These are phyloP conservation scores for Pseudogymnoascus sp. DNA, from an alignment of 2,329 filamentous ascomycete genomes.

Conservation along the genomic window DNA sequence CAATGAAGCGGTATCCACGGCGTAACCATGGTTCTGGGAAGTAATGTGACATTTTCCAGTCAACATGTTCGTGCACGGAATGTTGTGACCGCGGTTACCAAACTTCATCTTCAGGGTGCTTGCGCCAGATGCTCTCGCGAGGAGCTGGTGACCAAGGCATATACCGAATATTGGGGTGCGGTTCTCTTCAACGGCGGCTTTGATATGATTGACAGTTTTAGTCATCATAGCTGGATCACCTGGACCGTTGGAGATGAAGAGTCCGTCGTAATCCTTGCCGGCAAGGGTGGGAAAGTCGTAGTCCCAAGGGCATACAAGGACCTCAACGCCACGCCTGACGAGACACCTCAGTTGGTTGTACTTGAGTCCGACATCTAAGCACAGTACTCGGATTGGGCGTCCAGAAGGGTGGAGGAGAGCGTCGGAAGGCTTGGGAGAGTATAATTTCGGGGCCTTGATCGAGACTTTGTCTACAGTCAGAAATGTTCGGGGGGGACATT, in stretches of 20 bases:
- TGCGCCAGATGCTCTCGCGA: constrained; percentile 80
- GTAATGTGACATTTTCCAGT: constrained; percentile 98
- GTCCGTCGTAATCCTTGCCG: constrained; percentile 81
- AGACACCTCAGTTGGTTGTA: constrained; percentile 96
- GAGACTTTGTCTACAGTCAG: constrained; percentile 60
- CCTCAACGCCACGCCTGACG: constrained; percentile 82
- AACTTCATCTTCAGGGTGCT: constrained; percentile 96
- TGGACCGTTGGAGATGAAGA: constrained; percentile 97
- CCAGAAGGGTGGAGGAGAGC: constrained; percentile 82
- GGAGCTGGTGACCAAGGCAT: constrained; percentile 89
- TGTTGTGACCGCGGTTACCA: constrained; percentile 97
- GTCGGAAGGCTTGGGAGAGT: constrained; percentile 61
- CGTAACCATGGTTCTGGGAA: constrained; percentile 96
- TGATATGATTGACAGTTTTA: constrained; percentile 83
- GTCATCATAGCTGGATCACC: constrained; percentile 90
- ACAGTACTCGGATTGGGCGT: constrained; percentile 76
- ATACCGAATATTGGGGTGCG: constrained; percentile 95
- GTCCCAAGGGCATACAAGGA: constrained; percentile 92
- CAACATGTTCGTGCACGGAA: constrained; percentile 91
- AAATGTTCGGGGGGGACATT: constrained; percentile 21
- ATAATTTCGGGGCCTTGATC: constrained; percentile 76
- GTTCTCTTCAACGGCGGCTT: constrained; percentile 65
- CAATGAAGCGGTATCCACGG: constrained; percentile 72
- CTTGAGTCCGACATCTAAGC: constrained; percentile 95
- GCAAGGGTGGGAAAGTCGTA: constrained; percentile 75